Base-by-base conservation (phyloP, 2,329 filamentous ascomycete species). In the Xylaria sp. region DNA sequence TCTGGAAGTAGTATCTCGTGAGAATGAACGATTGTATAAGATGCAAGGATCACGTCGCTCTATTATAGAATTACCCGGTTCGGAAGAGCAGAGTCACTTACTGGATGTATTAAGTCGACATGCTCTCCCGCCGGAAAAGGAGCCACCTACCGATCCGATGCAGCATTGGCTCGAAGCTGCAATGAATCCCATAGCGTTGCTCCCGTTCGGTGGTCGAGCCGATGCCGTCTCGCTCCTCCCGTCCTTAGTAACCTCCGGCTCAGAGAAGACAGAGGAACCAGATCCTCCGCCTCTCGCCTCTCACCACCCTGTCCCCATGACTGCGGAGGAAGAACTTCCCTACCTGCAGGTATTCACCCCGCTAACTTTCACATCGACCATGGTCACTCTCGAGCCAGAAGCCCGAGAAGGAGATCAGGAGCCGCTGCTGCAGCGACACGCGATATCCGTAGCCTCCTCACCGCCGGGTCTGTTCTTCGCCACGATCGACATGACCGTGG, bases 271-370 rank as follows among this genome's bases (percentile, higher is more conserved):
- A 46, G 72, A 78, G 12, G 77, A 82, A 3, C 75, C 82, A 2
- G 28, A 39, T 3, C 76, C 81, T 5, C 78, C 81, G 6, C 78
- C 83, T 1, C 78, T 86, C 0, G 81, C 86, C 8, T 92, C 91
- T 1, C 92, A 94, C 75, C 86, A 88, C 61, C 93, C 91, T 0
- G 76, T 89, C 1, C 84, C 84, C 0, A 84, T 94, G 81, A 84
- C 87, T 0, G 84, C 91, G 1, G 82, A 85, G 0, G 88, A 94
- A 69, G 88, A 91, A 59, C 80, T 92, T 2, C 89, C 91, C 0
- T 94, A 91, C 72, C 84, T 94, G 0, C 87, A 91, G 55, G 84
- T 91, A 9, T 94, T 96, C 74, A 92, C 89, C 0, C 88, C 91
- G 0, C 84, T 96, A 15, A 83, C 83, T 0, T 89, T 92, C 66